Evolutionary conservation across 2,329 filamentous ascomycete species (phyloP).

Genomic region (Stachybotrys chartarum): DNA sequence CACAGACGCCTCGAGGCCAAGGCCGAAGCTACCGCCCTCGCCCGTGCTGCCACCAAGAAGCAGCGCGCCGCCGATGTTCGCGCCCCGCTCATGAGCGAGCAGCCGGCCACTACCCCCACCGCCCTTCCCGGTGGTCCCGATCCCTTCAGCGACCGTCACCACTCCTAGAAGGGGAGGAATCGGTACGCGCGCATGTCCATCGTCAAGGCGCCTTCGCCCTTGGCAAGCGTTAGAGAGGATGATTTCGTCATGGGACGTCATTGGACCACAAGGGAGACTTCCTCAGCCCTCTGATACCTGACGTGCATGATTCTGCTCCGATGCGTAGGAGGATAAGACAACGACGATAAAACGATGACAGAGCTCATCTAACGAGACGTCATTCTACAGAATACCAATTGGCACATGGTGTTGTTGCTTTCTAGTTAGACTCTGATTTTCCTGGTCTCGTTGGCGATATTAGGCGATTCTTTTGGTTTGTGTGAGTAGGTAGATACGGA

Average conservation of each 20-base stretch:
- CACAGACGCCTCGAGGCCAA: constrained; percentile 35
- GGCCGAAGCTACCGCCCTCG: constrained; percentile 43
- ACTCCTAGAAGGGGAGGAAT: constrained; percentile 16
- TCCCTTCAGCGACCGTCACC: constrained; percentile 30
- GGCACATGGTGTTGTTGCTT: too few species aligned
- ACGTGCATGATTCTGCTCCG: too few species aligned
- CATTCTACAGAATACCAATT: too few species aligned
- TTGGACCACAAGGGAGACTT: not conserved
- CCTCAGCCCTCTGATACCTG: too few species aligned
- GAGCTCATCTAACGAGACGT: too few species aligned
- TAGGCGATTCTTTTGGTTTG: too few species aligned
- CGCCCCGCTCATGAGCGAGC: constrained; percentile 28
- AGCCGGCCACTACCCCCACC: constrained; percentile 12
- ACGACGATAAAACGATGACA: too few species aligned
- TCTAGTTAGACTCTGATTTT: too few species aligned
- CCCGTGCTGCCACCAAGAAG: constrained; percentile 39
- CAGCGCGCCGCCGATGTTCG: constrained; percentile 25
- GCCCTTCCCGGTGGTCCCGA: constrained; percentile 14
- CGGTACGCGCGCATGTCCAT: constrained; percentile 3
- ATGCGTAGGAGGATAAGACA: too few species aligned
- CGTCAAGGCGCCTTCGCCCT: not conserved
- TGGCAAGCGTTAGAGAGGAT: constrained; percentile 14
- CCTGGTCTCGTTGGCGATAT: too few species aligned
- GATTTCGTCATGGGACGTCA: not conserved
- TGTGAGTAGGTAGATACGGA: too few species aligned